phyloP scores from a whole-genome alignment of 2,329 filamentous ascomycete species.

The Bipolaris oryzae region DNA sequence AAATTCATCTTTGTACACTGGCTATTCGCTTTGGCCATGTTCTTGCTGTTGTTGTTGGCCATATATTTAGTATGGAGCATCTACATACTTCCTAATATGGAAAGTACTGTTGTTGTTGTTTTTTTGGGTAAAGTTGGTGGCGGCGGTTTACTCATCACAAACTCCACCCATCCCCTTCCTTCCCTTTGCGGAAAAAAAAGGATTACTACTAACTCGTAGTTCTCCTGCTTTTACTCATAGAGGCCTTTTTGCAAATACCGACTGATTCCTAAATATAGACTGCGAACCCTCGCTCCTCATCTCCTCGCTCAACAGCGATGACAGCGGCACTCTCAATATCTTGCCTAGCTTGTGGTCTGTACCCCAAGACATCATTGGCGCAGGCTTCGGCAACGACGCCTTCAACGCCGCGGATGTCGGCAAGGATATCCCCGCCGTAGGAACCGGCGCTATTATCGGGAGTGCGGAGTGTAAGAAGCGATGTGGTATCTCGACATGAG shows the following conservation, averaged over 20 bases:
- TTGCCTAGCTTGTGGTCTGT: constrained; percentile 52
- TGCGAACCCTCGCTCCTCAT: constrained; percentile 58
- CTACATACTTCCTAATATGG: no score
- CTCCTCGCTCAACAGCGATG: constrained; percentile 57
- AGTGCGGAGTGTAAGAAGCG: constrained; percentile 48
- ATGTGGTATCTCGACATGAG: constrained; percentile 35
- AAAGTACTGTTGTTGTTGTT: no score
- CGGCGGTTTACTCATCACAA: no score
- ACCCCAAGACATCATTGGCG: constrained; percentile 51
- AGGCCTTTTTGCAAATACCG: no score
- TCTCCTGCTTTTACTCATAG: no score
- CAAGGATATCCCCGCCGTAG: constrained; percentile 46
- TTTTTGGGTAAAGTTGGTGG: no score
- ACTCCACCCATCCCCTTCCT: neutral
- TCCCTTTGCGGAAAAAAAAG: neutral
- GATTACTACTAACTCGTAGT: no score
- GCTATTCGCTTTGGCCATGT: no score
- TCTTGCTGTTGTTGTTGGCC: no score
- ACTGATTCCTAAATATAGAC: no score
- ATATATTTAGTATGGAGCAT: no score
- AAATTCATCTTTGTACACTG: no score
- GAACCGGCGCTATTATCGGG: constrained; percentile 53
- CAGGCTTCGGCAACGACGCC: constrained; percentile 50
- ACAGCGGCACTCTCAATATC: constrained; percentile 58
- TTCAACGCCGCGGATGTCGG: constrained; percentile 41